Evolutionary conservation across 768 basidiomycete genomes (phyloP).

Genomic region (Tylopilus balloui): DNA sequence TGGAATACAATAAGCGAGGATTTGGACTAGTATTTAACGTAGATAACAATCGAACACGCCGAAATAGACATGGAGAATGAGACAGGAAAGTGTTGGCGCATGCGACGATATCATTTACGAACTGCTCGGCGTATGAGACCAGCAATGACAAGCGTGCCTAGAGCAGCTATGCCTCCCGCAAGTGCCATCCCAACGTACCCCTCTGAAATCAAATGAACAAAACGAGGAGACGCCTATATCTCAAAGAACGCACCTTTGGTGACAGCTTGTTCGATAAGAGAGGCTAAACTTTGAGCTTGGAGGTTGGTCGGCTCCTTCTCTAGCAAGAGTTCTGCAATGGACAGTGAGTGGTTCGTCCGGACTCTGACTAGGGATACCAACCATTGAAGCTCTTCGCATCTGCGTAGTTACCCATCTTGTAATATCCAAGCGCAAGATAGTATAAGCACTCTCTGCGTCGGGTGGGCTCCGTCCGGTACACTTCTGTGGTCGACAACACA

Average conservation of each 20-base stretch:
- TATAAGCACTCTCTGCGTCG: conserved; percentile 93
- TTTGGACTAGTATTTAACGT: conserved; percentile 11
- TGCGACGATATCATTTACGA: conserved; percentile 35
- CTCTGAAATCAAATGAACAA: conserved; percentile 46
- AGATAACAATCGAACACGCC: conserved; percentile 10
- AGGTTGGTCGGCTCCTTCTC: conserved; percentile 92
- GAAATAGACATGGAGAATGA: conserved; percentile 15
- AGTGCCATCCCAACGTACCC: conserved; percentile 99
- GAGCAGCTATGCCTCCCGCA: conserved; percentile 83
- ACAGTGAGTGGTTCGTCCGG: conserved; percentile 1
- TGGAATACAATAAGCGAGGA: conserved; percentile 27
- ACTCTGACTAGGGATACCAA: conserved; percentile 36
- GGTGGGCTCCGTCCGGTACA: conserved; percentile 83
- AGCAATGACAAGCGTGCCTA: conserved; percentile 72
- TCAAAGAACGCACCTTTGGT: conserved; percentile 56
- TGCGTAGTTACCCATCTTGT: conserved; percentile 93
- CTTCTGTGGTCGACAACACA: conserved; percentile 48
- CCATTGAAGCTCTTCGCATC: conserved; percentile 93
- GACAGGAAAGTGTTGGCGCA: conserved; percentile 12
- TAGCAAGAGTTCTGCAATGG: conserved; percentile 64
- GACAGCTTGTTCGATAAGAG: conserved; percentile 84
- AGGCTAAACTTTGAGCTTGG: conserved; percentile 81
- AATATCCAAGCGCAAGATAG: conserved; percentile 93
- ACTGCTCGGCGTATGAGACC: conserved; percentile 80
- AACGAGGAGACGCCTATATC: neutral